phyloP scores from a whole-genome alignment of 768 basidiomycete species.

The Astraeus odoratus region DNA sequence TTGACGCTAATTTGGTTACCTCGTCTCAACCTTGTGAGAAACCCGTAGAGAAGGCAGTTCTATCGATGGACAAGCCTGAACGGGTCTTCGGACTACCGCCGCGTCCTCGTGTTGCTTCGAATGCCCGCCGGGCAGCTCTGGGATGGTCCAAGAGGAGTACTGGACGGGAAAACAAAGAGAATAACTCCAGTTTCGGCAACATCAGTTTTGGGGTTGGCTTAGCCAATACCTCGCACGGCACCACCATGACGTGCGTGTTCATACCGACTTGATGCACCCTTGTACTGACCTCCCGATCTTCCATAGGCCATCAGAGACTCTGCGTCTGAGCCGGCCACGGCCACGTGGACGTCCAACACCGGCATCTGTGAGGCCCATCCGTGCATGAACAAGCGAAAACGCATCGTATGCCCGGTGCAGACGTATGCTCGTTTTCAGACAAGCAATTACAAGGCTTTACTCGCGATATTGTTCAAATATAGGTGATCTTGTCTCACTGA shows the following conservation, averaged over 20 bases:
- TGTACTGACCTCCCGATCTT: background rate
- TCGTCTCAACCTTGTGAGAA: conserved; percentile 35
- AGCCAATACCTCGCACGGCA: conserved; percentile 25
- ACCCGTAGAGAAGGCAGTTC: conserved; percentile 30
- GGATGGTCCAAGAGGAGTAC: conserved; percentile 62
- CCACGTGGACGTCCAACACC: conserved; percentile 37
- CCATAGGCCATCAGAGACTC: conserved; percentile 32
- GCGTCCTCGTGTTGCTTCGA: conserved; percentile 49
- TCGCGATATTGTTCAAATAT: background rate
- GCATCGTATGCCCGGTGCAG: background rate
- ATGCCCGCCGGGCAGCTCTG: conserved; percentile 47
- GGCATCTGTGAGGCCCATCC: conserved; percentile 21
- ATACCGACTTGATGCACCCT: background rate
- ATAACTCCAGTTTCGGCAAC: conserved; percentile 19
- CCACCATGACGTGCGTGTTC: conserved; percentile 49
- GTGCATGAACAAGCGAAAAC: conserved; percentile 13
- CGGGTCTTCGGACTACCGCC: conserved; percentile 19
- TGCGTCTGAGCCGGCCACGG: conserved; percentile 40
- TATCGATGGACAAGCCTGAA: conserved; percentile 24
- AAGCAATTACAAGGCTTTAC: background rate
- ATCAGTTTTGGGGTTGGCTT: background rate
- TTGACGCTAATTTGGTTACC: conserved; percentile 36
- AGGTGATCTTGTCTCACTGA: background rate
- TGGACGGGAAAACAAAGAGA: conserved; percentile 56
- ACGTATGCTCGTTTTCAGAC: background rate